A percentile compares a stretch with the other conserved stretches of the same genome.
Evolutionary conservation across 2,329 filamentous ascomycete species (phyloP).

Genomic region (Aspergillus spinulosporus): DNA sequence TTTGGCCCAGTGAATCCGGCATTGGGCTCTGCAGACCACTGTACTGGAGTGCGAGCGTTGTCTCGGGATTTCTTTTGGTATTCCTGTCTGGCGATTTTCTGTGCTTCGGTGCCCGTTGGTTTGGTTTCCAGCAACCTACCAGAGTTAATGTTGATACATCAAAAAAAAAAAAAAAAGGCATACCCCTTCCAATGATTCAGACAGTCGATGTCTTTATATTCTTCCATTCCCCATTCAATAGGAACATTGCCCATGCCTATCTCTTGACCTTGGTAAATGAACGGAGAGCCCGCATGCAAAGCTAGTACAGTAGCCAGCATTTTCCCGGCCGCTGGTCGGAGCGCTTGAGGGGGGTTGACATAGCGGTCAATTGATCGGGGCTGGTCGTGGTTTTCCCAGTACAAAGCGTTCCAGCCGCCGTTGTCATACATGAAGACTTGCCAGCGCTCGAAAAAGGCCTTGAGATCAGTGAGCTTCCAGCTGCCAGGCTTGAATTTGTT

Average conservation of each 20-base stretch:
- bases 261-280: constrained; percentile 71
- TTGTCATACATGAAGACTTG: constrained; percentile 60
- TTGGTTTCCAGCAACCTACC: constrained; percentile 34
- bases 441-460: constrained; percentile 57
- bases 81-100: constrained; percentile 33
- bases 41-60: constrained; percentile 70
- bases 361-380: constrained; percentile 60
- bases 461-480: constrained; percentile 55
- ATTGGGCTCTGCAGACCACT: constrained; percentile 63
- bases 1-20: constrained; percentile 63
- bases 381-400: constrained; percentile 68
- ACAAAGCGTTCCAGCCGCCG: constrained; percentile 65
- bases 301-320: constrained; percentile 60
- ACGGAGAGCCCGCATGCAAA: constrained; percentile 62
- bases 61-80: constrained; percentile 55
- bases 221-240: constrained; percentile 58
- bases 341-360: constrained; percentile 51
- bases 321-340: constrained; percentile 56
- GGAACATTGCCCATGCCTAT: constrained; percentile 69
- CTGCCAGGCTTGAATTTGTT: constrained; percentile 52
- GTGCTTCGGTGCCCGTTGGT: constrained; percentile 29
- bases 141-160: background rate
- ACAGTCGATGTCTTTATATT: constrained; percentile 69
- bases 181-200: constrained; percentile 57
- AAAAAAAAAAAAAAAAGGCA: background rate